Conservation (phyloP, 345 rosid species). For the Brassica napus region DNA sequence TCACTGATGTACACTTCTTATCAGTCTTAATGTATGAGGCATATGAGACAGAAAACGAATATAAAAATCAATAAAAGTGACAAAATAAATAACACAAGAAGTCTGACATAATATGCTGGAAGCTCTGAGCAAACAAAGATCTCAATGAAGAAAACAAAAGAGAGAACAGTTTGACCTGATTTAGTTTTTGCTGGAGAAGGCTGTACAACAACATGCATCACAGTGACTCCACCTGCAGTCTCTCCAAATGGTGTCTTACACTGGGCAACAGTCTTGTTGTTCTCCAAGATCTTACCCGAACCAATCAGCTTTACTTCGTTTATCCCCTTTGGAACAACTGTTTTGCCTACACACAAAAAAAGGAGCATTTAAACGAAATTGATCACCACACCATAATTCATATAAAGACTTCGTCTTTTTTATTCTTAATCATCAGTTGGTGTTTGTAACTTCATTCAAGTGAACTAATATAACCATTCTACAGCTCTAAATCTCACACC, state of each 20-base stretch:
- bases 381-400: neutral
- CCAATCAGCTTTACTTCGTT: constrained; percentile 85
- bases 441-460: neutral
- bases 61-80: neutral
- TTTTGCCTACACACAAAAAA: constrained; percentile 54
- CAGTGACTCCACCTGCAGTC: constrained; percentile 53
- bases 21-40: neutral
- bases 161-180: constrained; percentile 47
- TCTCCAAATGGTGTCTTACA: constrained; percentile 79
- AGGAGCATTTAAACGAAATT: neutral
- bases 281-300: constrained; percentile 89
- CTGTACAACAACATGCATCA: constrained; percentile 95
- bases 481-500: neutral
- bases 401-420: neutral
- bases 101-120: neutral
- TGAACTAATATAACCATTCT: neutral
- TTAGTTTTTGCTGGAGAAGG: constrained; percentile 66
- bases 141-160: neutral
- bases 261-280: constrained; percentile 77
- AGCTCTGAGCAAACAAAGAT: neutral
- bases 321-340: constrained; percentile 67
- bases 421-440: neutral
- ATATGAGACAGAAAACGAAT: neutral
- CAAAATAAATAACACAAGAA: constrained; percentile 7
- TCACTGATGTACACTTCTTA: neutral